Conservation (phyloP, 352 stramenopile genomes). For the Phytopythium montanum region DNA sequence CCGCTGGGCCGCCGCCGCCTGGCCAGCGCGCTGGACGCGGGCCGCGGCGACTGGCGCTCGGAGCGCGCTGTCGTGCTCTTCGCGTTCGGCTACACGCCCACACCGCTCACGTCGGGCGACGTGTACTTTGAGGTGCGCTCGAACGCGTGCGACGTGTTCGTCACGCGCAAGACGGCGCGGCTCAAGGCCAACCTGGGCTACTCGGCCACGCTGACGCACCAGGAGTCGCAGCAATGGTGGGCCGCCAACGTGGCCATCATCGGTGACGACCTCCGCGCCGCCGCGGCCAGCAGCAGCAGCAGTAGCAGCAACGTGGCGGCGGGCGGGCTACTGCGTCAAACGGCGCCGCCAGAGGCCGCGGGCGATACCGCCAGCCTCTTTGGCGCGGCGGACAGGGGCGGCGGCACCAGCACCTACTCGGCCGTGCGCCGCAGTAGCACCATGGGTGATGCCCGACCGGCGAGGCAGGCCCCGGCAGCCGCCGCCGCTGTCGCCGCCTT, state of each 20-base stretch:
- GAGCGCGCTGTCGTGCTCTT: constrained; percentile 77
- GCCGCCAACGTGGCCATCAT: constrained; percentile 77
- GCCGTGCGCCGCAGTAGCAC: constrained; percentile 4
- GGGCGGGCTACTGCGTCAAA: constrained; percentile 2
- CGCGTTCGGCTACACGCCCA: constrained; percentile 83
- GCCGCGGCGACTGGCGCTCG: constrained; percentile 42
- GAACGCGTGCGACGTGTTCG: constrained; percentile 79
- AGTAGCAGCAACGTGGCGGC: constrained; percentile 9
- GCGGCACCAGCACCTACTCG: too few relatives aligned
- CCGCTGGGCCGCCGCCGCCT: constrained; percentile 51
- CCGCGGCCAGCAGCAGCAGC: constrained; percentile 15
- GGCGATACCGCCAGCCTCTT: constrained; percentile 26
- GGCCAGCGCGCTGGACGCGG: constrained; percentile 39
- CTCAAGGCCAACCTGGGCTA: constrained; percentile 76
- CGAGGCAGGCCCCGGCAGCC: too few relatives aligned
- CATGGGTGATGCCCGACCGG: neutral
- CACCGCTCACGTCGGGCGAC: constrained; percentile 74
- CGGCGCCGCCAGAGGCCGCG: constrained; percentile 1
- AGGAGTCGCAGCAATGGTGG: constrained; percentile 82
- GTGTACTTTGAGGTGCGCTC: constrained; percentile 83
- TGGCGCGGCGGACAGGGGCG: constrained; percentile 9
- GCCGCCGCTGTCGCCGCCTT: too few relatives aligned
- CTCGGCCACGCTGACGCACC: constrained; percentile 78
- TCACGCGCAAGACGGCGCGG: constrained; percentile 74
- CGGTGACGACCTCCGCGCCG: constrained; percentile 69